phyloP scores from a whole-genome alignment of 495 filamentous ascomycete genomes.

The Margaritispora aquatica region DNA sequence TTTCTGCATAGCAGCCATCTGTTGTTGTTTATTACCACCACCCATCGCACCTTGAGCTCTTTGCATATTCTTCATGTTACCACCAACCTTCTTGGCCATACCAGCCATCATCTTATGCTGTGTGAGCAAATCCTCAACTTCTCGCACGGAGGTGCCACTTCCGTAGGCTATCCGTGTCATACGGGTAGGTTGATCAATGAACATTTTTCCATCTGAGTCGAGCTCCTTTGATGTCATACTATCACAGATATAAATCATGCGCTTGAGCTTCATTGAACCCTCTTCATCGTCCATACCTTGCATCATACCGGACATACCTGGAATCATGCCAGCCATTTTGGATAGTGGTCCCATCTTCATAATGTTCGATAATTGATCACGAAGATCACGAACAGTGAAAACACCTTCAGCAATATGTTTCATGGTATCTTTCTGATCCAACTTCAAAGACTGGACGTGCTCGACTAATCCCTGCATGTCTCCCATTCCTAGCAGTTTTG shows the following conservation, averaged over 20 bases:
- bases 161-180: constrained; percentile 91
- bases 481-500: constrained; percentile 92
- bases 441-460: constrained; percentile 93
- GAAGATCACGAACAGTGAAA: constrained; percentile 90
- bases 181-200: constrained; percentile 84
- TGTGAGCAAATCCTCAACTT: constrained; percentile 95
- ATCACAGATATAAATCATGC: constrained; percentile 99
- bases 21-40: constrained; percentile 79
- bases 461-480: constrained; percentile 94
- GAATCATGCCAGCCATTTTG: constrained; percentile 99
- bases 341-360: constrained; percentile 99
- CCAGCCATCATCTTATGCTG: constrained; percentile 98
- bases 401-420: constrained; percentile 96
- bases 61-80: constrained; percentile 95
- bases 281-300: constrained; percentile 95
- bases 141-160: constrained; percentile 83
- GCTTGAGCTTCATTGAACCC: constrained; percentile 82
- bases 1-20: constrained; percentile 97
- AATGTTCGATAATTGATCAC: constrained; percentile 93
- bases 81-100: constrained; percentile 98
- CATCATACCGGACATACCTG: constrained; percentile 87
- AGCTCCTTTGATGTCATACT: constrained; percentile 94
- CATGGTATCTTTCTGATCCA: constrained; percentile 97
- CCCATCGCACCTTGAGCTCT: constrained; percentile 85
- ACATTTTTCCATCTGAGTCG: constrained; percentile 89